phyloP scores from a whole-genome alignment of 768 basidiomycete genomes.

The Tubosaeta sp. region DNA sequence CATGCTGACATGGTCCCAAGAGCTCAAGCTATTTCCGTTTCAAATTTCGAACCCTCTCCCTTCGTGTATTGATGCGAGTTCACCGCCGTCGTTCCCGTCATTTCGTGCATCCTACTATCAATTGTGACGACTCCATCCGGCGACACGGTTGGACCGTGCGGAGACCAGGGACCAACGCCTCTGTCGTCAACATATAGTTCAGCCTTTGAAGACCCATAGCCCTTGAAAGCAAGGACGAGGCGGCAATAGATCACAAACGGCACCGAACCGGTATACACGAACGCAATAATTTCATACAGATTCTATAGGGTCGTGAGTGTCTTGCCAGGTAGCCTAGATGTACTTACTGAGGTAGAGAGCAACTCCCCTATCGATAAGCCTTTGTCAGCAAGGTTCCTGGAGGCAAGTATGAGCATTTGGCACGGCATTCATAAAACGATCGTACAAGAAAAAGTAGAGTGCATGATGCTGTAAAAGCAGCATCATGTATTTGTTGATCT shows the following conservation, averaged over 20 bases:
- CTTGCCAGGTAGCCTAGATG: neutral
- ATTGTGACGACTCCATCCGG: neutral
- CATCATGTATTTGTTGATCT: constrained; percentile 8
- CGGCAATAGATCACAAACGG: constrained; percentile 9
- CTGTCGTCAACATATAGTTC: neutral
- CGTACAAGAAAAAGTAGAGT: constrained; percentile 12
- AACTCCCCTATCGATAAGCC: neutral
- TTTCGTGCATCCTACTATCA: neutral
- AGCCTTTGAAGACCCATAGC: neutral
- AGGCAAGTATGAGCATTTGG: neutral
- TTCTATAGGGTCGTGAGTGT: neutral
- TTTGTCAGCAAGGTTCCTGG: constrained; percentile 2
- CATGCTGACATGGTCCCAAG: no score
- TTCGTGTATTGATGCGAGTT: neutral
- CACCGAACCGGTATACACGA: neutral
- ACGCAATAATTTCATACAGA: neutral
- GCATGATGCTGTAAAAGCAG: constrained; percentile 7
- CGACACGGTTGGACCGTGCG: neutral
- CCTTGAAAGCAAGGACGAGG: constrained; percentile 5
- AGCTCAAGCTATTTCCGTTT: neutral
- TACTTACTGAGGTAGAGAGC: neutral
- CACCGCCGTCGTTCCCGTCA: neutral
- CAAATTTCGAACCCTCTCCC: neutral
- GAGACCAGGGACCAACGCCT: neutral
- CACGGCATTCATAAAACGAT: neutral